A percentile compares a stretch with the other conserved stretches of the same genome.
Conservation (phyloP, 2,329 filamentous ascomycete genomes). For the Teratosphaeria destructans region DNA sequence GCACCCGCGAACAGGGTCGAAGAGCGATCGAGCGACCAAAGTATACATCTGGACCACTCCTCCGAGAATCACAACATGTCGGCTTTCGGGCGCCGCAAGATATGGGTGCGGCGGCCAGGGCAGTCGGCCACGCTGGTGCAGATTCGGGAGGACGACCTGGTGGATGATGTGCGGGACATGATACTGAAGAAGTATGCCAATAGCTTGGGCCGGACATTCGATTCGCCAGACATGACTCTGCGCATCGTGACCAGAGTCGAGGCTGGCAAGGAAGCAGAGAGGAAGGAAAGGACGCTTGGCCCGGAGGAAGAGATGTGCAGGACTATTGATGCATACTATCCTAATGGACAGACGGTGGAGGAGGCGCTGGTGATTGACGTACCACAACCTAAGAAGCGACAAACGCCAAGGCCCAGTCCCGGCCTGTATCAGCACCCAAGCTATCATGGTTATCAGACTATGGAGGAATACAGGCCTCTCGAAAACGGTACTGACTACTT, state of each 20-base stretch:
- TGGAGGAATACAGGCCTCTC: constrained; percentile 54
- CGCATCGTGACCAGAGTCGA: constrained; percentile 57
- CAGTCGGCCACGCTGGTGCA: constrained; percentile 80
- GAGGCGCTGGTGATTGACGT: constrained; percentile 90
- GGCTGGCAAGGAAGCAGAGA: constrained; percentile 11
- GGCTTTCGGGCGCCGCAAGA: constrained; percentile 54
- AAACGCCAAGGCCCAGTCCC: constrained; percentile 74
- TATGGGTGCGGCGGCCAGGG: constrained; percentile 85
- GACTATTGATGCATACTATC: constrained; percentile 72
- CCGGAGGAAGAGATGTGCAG: constrained; percentile 77
- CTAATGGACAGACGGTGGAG: constrained; percentile 75
- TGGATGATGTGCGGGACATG: constrained; percentile 88
- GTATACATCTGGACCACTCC: constrained; percentile 4
- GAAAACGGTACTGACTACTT: constrained; percentile 75
- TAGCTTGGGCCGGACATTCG: constrained; percentile 77
- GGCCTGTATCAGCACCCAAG: constrained; percentile 39
- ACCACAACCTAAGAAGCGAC: constrained; percentile 53
- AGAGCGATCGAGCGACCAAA: constrained; percentile 1
- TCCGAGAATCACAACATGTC: constrained; percentile 8
- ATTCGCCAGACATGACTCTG: constrained; percentile 79
- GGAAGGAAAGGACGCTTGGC: constrained; percentile 56
- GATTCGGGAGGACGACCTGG: constrained; percentile 77
- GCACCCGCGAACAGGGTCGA: constrained; percentile 23
- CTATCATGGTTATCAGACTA: constrained; percentile 48
- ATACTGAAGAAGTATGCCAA: constrained; percentile 91